These are phyloP conservation scores for Moelleriella libera DNA, from an alignment of 2,329 filamentous ascomycete species.

Conservation along the genomic window DNA sequence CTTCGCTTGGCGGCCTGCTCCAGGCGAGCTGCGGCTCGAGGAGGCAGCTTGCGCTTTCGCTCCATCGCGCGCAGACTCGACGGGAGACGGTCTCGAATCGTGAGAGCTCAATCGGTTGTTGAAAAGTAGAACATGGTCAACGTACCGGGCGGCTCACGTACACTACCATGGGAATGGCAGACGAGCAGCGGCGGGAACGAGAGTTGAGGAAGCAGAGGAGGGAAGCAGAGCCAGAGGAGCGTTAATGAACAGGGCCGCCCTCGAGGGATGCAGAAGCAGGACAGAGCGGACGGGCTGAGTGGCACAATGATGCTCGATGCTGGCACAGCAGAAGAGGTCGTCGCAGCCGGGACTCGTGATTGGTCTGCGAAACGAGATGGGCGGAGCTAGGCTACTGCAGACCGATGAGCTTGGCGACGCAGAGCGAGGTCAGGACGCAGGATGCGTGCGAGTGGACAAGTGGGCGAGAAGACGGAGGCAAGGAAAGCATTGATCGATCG, in stretches of 20 bases:
- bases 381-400: constrained; percentile 1
- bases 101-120: constrained; percentile 3
- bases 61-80: constrained; percentile 31
- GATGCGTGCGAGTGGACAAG: not conserved
- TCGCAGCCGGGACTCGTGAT: constrained; percentile 4
- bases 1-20: constrained; percentile 48
- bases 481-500: too few relatives aligned
- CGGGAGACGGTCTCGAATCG: not conserved
- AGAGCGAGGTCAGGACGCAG: not conserved
- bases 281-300: not conserved
- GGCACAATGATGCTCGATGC: not conserved
- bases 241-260: not conserved
- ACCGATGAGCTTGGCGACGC: not conserved
- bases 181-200: too few relatives aligned
- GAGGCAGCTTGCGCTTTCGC: constrained; percentile 50
- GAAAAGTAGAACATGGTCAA: constrained; percentile 15
- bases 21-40: constrained; percentile 44
- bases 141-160: constrained; percentile 9
- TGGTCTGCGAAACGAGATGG: constrained; percentile 1
- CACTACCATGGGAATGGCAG: too few relatives aligned
- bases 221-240: not conserved
- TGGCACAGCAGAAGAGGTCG: not conserved
- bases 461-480: too few relatives aligned
- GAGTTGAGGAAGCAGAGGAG: not conserved
- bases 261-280: not conserved